Percentiles rank a stretch among this genome's conserved stretches.
These are phyloP conservation scores for Salvia hispanica DNA, from an alignment of 257 asterid genomes.

Conservation along the genomic window DNA sequence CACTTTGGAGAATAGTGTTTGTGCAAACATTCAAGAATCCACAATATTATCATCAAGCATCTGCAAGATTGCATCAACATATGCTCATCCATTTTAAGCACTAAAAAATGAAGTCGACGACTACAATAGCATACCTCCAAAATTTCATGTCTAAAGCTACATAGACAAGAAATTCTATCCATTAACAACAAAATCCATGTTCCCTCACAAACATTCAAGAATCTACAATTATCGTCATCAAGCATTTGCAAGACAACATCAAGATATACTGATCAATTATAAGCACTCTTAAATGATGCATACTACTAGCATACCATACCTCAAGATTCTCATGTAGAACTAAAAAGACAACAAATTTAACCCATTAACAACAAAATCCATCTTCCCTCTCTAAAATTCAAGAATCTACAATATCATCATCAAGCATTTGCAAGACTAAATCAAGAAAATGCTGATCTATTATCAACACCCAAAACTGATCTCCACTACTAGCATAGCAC, in stretches of 20 bases:
- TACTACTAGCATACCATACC: not conserved
- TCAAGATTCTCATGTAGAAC: slow-evolving; percentile 5
- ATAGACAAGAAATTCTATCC: no score
- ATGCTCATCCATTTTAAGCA: not conserved
- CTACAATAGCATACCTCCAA: no score
- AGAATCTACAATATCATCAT: not conserved
- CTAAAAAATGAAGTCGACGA: no score
- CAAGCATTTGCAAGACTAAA: not conserved
- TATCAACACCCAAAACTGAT: not conserved
- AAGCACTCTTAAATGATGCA: not conserved
- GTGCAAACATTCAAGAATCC: not conserved
- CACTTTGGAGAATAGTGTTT: not conserved
- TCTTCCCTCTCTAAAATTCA: not conserved
- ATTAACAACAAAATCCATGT: not conserved
- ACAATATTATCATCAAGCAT: slow-evolving; percentile 1
- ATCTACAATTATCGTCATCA: not conserved
- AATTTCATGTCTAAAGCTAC: no score
- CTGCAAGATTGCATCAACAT: not conserved
- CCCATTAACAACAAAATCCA: not conserved
- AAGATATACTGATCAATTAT: not conserved
- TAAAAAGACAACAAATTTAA: not conserved
- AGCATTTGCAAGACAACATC: not conserved
- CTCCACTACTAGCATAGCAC: no score
- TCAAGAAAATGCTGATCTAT: not conserved
- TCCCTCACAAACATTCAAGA: not conserved